phyloP scores from a whole-genome alignment of 495 filamentous ascomycete genomes.

The Jackrogersella multiformis region DNA sequence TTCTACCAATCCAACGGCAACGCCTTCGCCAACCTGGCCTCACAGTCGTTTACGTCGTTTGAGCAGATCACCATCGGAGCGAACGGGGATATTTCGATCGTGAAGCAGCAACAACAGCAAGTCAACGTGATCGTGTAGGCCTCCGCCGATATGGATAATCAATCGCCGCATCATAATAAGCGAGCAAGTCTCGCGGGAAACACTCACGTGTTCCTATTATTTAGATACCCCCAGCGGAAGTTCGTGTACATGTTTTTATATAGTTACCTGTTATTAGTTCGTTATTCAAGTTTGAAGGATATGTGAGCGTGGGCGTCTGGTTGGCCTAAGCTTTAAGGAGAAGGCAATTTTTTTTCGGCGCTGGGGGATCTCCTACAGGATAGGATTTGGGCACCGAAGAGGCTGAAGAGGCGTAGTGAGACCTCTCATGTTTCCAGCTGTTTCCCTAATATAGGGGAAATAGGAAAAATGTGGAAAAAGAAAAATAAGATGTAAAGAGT shows the following conservation, averaged over 20 bases:
- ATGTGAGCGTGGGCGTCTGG: background rate
- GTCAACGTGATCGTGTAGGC: conserved; percentile 16
- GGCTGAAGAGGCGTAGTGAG: background rate
- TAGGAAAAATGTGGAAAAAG: background rate
- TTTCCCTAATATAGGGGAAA: background rate
- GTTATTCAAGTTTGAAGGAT: background rate
- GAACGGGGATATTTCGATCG: conserved; percentile 23
- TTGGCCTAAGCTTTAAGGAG: too few species aligned
- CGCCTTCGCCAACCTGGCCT: conserved; percentile 33
- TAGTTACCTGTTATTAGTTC: too few species aligned
- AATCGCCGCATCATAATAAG: background rate
- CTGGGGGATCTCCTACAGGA: conserved; percentile 32
- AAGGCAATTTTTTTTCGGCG: too few species aligned
- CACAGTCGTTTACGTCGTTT: conserved; percentile 30
- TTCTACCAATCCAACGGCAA: conserved; percentile 37
- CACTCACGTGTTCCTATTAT: conserved; percentile 2
- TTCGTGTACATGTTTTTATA: conserved; percentile 16
- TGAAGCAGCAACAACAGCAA: conserved; percentile 29
- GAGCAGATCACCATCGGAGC: conserved; percentile 31
- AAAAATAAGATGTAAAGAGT: too few species aligned
- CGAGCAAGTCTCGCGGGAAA: conserved; percentile 8
- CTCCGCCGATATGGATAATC: background rate
- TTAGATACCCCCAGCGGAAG: conserved; percentile 29
- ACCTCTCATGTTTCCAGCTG: background rate
- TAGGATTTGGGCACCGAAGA: conserved; percentile 17